Evolutionary conservation across 2,329 filamentous ascomycete genomes (phyloP).

Genomic region (Phoma herbarum): DNA sequence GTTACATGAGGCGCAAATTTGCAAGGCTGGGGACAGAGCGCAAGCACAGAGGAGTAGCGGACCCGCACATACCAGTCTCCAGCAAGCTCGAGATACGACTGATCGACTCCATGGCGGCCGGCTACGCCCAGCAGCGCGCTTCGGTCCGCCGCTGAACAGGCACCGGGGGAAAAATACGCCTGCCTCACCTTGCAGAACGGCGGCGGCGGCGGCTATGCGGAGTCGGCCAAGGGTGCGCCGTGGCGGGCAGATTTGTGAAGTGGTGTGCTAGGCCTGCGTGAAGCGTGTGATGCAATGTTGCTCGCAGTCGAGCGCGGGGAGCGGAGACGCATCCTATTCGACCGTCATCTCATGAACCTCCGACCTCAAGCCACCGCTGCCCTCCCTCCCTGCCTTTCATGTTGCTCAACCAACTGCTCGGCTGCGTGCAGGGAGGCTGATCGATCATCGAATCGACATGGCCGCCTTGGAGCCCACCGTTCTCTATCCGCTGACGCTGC

Average conservation of each 20-base stretch:
- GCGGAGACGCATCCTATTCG: constrained; percentile 16
- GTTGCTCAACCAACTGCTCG: too few species aligned
- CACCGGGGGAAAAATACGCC: neutral
- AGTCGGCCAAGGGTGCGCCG: constrained; percentile 26
- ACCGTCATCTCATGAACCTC: constrained; percentile 1
- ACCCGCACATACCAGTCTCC: constrained; percentile 76
- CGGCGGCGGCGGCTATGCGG: constrained; percentile 38
- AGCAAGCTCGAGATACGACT: constrained; percentile 92
- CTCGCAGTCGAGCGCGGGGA: constrained; percentile 16
- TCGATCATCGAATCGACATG: neutral
- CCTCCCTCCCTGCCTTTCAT: too few species aligned
- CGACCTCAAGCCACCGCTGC: constrained; percentile 1
- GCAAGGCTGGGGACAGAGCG: constrained; percentile 9
- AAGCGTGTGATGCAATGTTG: constrained; percentile 18
- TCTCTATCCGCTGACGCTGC: constrained; percentile 51
- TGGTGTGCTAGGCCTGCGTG: constrained; percentile 37
- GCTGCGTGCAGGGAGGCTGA: constrained; percentile 10
- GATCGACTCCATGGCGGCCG: constrained; percentile 84
- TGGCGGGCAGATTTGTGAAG: constrained; percentile 30
- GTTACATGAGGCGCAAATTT: constrained; percentile 7
- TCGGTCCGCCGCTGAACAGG: constrained; percentile 26
- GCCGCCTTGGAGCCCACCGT: constrained; percentile 47
- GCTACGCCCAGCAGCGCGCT: constrained; percentile 25
- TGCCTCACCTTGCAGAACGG: constrained; percentile 24
- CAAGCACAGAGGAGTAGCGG: constrained; percentile 3